Evolutionary conservation across 2,329 filamentous ascomycete genomes (phyloP), one percentile per base, ranked within the genome.

Genomic region (Penicillium hordei): DNA sequence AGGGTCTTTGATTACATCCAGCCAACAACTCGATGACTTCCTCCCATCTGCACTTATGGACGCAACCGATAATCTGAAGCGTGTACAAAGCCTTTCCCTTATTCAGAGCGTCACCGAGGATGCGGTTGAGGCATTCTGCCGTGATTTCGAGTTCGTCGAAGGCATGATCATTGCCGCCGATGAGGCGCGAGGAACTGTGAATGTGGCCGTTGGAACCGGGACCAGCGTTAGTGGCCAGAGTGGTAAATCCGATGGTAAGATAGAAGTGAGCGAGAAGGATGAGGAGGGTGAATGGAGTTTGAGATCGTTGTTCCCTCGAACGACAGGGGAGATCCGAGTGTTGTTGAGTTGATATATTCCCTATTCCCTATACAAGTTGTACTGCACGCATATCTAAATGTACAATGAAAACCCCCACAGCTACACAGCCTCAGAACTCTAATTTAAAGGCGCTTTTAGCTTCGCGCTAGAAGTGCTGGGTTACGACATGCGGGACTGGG

Each of bases 41-140:
- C 79, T 99, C 25, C 93, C 94, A 0, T 95, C 91, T 1, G 94
- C 93, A 3, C 82, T 96, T 31, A 93, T 97, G 81, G 94, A 99
- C 71, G 93, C 93, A 3, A 86, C 90, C 66, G 89, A 94, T 50
- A 90, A 91, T 59, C 75, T 97, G 27, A 88, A 88, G 62, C 80
- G 85, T 42, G 77, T 99, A 1, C 86, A 89, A 60, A 89, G 90
- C 67, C 84, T 89, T 1, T 82, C 81, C 12, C 77, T 96, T 57
- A 88, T 89, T 15, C 85, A 90, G 48, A 81, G 87, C 46, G 84
- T 96, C 48, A 94, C 91, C 0, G 90, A 95, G 66, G 85, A 89
- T 62, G 93, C 93, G 0, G 90, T 92, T 0, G 87, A 91, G 65
- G 82, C 79, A 52, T 99, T 99, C 76, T 96, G 92, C 65, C 82